A percentile compares a stretch with the other conserved stretches of the same genome.
Evolutionary conservation across 2,329 filamentous ascomycete genomes (phyloP).

Genomic region (Thermoascus crustaceus): DNA sequence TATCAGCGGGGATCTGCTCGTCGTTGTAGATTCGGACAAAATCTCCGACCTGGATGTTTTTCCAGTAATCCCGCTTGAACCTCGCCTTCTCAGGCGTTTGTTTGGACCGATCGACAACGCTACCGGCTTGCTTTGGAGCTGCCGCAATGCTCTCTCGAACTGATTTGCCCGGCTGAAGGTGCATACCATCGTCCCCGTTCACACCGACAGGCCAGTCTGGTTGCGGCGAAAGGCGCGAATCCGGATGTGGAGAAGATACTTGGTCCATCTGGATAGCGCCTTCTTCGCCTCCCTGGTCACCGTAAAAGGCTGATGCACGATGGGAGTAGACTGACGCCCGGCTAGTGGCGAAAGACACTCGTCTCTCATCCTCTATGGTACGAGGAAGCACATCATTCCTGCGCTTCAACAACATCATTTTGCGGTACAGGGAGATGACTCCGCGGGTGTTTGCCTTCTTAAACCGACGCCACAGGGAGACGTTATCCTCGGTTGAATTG

Average conservation of each 20-base stretch:
- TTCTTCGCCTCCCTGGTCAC: conserved; percentile 31
- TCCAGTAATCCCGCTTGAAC: conserved; percentile 93
- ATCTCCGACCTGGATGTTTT: conserved; percentile 88
- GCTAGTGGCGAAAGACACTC: conserved; percentile 54
- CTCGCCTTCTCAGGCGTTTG: conserved; percentile 61
- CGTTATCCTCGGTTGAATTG: conserved; percentile 78
- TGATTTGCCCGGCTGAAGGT: conserved; percentile 24
- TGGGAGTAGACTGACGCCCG: conserved; percentile 50
- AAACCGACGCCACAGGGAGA: conserved; percentile 76
- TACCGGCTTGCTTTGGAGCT: conserved; percentile 49
- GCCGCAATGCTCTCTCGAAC: conserved; percentile 17
- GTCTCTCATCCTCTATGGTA: conserved; percentile 43
- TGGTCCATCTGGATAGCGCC: conserved; percentile 93
- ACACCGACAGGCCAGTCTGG: conserved; percentile 31
- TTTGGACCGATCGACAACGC: conserved; percentile 64
- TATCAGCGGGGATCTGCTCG: conserved; percentile 87
- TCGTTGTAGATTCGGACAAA: conserved; percentile 95
- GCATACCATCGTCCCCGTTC: conserved; percentile 21
- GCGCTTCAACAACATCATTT: conserved; percentile 42
- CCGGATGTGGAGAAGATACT: conserved; percentile 70
- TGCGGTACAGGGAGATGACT: conserved; percentile 48
- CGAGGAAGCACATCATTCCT: conserved; percentile 32
- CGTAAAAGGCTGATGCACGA: conserved; percentile 46
- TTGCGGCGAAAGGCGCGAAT: conserved; percentile 34
- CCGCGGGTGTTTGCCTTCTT: conserved; percentile 77